Evolutionary conservation across 805 yeast genomes (phyloP), one percentile per base, ranked within the genome.

Genomic region (Millerozyma miso): DNA sequence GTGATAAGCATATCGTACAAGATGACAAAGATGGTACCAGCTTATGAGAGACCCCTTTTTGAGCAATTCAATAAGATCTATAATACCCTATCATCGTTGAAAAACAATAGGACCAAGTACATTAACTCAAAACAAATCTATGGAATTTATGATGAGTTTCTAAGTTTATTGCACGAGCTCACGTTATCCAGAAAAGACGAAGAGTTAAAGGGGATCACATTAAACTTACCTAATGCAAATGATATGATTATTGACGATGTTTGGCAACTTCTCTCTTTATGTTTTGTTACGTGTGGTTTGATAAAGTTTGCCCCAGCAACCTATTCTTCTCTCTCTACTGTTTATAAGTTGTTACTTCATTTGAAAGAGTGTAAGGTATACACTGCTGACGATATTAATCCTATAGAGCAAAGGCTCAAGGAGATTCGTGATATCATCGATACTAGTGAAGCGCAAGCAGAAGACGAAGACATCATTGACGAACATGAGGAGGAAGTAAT

Each of bases 271-370:
- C 67, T 91, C 36, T 85, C 96, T 12, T 72, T 93, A 40, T 85
- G 93, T 51, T 88, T 90, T 62, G 79, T 91, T 56, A 88, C 98
- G 2, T 93, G 95, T 45, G 99, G 99, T 2, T 71, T 88, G 53
- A 85, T 85, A 37, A 83, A 88, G 52, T 77, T 88, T 31, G 96
- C 97, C 1, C 96, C 98, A 1, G 96, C 97, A 3, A 87, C 96
- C 1, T 93, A 86, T 64, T 91, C 96, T 4, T 86, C 95, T 3
- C 67, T 91, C 34, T 75, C 89, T 34, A 88, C 98, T 0, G 95
- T 93, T 16, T 84, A 83, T 63, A 80, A 93, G 52, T 68, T 93
- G 44, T 71, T 93, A 51, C 86, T 80, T 49, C 98, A 91, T 64
- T 68, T 91, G 47, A 77, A 80, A 50, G 96, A 87, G 58, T 79